These are phyloP conservation scores for Phyllosticta ampelicida DNA, from an alignment of 2,329 filamentous ascomycete species.

Conservation along the genomic window DNA sequence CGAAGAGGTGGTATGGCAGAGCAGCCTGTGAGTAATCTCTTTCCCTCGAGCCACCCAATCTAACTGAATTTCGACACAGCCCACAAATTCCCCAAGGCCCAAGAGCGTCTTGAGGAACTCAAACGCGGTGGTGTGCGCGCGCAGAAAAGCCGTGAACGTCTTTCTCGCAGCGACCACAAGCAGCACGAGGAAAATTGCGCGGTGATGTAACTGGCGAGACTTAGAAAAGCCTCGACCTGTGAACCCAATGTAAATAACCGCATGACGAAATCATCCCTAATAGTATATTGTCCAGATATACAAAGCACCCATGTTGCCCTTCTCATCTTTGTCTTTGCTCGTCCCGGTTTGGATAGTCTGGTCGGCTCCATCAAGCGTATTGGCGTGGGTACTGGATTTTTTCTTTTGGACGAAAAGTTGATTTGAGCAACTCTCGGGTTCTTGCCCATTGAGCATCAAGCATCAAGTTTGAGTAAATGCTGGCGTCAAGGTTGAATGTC, in stretches of 20 bases:
- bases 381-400: neutral
- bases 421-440: neutral
- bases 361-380: neutral
- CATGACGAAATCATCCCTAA: neutral
- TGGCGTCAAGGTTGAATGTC: neutral
- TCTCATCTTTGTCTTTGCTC: neutral
- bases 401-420: neutral
- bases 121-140: slow-evolving; percentile 66
- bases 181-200: slow-evolving; percentile 82
- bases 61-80: slow-evolving; percentile 42
- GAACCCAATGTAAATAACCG: neutral
- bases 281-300: neutral
- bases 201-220: slow-evolving; percentile 53
- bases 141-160: slow-evolving; percentile 63
- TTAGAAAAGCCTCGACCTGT: neutral
- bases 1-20: slow-evolving; percentile 96
- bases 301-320: neutral
- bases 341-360: neutral
- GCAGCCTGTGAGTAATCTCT: slow-evolving; percentile 69
- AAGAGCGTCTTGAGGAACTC: slow-evolving; percentile 84
- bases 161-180: slow-evolving; percentile 71
- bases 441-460: neutral
- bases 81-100: slow-evolving; percentile 87
- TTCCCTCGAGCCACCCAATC: too few species aligned
- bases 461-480: neutral